phyloP scores from a whole-genome alignment of 805 yeast species.

The Grigorovia yakushimaensis region DNA sequence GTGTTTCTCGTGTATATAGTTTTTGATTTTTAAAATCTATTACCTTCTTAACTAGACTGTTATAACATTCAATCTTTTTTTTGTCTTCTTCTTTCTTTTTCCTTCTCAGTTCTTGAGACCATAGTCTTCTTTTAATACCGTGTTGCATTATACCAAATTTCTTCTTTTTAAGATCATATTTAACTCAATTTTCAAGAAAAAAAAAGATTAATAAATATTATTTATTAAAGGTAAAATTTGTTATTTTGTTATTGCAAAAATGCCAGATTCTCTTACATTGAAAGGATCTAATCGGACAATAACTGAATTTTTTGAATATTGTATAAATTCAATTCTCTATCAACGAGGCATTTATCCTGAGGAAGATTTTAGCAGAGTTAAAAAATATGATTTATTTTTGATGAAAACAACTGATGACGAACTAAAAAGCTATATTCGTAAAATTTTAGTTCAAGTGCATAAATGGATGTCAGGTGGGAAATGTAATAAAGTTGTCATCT shows the following conservation, averaged over 20 bases:
- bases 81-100: conserved; percentile 50
- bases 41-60: conserved; percentile 35
- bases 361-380: conserved; percentile 69
- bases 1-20: conserved; percentile 30
- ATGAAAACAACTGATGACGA: conserved; percentile 68
- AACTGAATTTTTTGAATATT: conserved; percentile 74
- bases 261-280: conserved; percentile 32
- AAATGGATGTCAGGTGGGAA: conserved; percentile 66
- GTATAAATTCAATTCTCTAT: conserved; percentile 71
- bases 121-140: conserved; percentile 52
- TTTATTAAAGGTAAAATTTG: not conserved
- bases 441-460: conserved; percentile 59
- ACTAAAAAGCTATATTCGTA: conserved; percentile 55
- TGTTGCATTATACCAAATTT: conserved; percentile 36
- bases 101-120: conserved; percentile 45
- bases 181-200: not conserved
- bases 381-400: conserved; percentile 71
- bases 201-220: not conserved
- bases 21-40: conserved; percentile 29
- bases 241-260: not conserved
- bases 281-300: conserved; percentile 74
- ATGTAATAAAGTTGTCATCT: conserved; percentile 60
- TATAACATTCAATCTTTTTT: conserved; percentile 48
- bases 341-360: conserved; percentile 87
- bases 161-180: no score